phyloP scores from a whole-genome alignment of 495 filamentous ascomycete genomes.

The Podospora pseudoanserina region DNA sequence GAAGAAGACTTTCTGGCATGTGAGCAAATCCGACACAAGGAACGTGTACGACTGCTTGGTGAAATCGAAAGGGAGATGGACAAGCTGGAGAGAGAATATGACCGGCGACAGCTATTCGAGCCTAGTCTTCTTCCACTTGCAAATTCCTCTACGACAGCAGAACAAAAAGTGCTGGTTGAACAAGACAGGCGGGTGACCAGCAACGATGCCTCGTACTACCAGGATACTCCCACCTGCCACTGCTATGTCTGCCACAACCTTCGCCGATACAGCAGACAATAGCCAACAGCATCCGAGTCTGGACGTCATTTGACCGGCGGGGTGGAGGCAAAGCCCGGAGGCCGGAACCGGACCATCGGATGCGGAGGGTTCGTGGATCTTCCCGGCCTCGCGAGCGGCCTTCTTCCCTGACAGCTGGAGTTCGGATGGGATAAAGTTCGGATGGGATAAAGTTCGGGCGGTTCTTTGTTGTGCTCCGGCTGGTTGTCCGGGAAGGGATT shows the following conservation, averaged over 20 bases:
- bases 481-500: background rate
- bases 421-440: background rate
- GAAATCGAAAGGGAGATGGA: constrained; percentile 5
- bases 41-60: background rate
- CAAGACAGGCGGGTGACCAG: background rate
- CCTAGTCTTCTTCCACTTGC: background rate
- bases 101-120: background rate
- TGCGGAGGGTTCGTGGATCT: background rate
- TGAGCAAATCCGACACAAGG: constrained; percentile 6
- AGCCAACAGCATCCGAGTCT: background rate
- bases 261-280: background rate
- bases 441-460: background rate
- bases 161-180: background rate
- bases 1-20: constrained; percentile 12
- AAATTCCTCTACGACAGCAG: background rate
- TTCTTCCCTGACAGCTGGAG: background rate
- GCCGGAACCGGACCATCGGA: background rate
- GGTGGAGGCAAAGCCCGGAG: background rate
- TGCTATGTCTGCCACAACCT: background rate
- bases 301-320: background rate
- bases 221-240: background rate
- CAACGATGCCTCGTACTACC: background rate
- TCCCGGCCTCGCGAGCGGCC: background rate
- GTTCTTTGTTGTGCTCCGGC: background rate
- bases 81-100: background rate